Evolutionary conservation across 1,139 yeast genomes (phyloP), one percentile per base, ranked within the genome.

Genomic region (Groenewaldozyma auringiensis): DNA sequence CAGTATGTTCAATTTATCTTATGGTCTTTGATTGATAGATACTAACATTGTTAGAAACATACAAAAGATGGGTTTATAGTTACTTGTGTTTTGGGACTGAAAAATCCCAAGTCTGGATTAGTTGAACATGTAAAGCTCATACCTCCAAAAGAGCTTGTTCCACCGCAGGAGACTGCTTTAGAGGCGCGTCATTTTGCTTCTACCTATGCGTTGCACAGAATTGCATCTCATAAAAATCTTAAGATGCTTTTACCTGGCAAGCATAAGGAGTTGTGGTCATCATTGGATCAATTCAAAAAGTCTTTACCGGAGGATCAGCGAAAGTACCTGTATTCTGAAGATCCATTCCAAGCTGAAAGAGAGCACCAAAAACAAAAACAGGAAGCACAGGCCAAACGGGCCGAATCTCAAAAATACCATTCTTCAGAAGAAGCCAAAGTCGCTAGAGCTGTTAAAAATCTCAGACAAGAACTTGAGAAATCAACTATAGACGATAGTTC

Each of bases 131-230:
- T 87, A 2, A 70, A 72, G 46, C 75, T 83, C 71, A 68, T 71
- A 29, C 92, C 94, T 3, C 84, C 86, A 1, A 46, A 61, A 2
- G 69, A 69, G 20, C 52, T 71, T 6, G 71, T 79, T 17, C 62
- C 66, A n/a, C 81, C 87, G 0, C 85, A 83, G 56, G 82, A 76
- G 44, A 86, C 96, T 0, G 76, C 94, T 6, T 71, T 87, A 37
- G 97, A 89, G 57, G 96, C 97, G 2, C 74, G 96, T 43, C 95
- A 89, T 61, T 75, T 76, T 59, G 87, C 89, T 1, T 96, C 98
- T 0, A 89, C 96, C 0, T 86, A 82, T 57, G 89, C 92, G 0
- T 63, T 92, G 51, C 89, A 80, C 60, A 70, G 96, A 27, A 74
- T 92, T 14, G 82, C 89, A 33, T 85, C 79, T 50, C 80, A 81